A percentile compares a stretch with the other conserved stretches of the same genome.
Conservation (phyloP, 179 eudicot genomes). For the Actinidia arguta region DNA sequence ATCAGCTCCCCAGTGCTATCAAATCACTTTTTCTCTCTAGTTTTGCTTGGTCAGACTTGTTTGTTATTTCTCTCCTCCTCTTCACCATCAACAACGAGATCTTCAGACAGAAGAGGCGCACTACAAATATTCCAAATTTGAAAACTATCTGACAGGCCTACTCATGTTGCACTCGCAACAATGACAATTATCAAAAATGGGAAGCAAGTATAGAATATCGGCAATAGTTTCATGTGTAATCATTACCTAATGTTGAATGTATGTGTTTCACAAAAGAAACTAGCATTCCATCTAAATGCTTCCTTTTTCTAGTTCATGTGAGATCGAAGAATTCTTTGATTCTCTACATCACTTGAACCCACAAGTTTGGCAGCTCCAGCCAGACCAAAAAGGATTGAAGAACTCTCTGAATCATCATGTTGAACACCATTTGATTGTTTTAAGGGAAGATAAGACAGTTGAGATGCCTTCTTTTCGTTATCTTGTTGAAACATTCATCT, state of each 20-base stretch:
- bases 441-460: background rate
- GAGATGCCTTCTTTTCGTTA: slow-evolving; percentile 8
- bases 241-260: slow-evolving; percentile 51
- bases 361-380: slow-evolving; percentile 23
- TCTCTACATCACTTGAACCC: slow-evolving; percentile 20
- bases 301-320: slow-evolving; percentile 40
- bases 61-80: slow-evolving; percentile 9
- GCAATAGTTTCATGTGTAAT: slow-evolving; percentile 49
- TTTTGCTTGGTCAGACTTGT: slow-evolving; percentile 9
- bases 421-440: slow-evolving; percentile 26
- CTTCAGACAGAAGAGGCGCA: slow-evolving; percentile 28
- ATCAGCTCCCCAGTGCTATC: background rate
- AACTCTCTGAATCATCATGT: slow-evolving; percentile 22
- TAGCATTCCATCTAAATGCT: slow-evolving; percentile 26
- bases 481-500: slow-evolving; percentile 18
- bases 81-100: slow-evolving; percentile 14
- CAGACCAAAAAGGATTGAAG: slow-evolving; percentile 18
- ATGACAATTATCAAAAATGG: slow-evolving; percentile 61
- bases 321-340: slow-evolving; percentile 37
- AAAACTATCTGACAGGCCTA: slow-evolving; percentile 40
- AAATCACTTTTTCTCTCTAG: slow-evolving; percentile 4
- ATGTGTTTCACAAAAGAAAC: slow-evolving; percentile 43
- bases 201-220: slow-evolving; percentile 32
- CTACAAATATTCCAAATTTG: background rate
- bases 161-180: slow-evolving; percentile 48